These are phyloP conservation scores for Salinomyces thailandicus DNA, from an alignment of 2,329 filamentous ascomycete species.

Conservation along the genomic window DNA sequence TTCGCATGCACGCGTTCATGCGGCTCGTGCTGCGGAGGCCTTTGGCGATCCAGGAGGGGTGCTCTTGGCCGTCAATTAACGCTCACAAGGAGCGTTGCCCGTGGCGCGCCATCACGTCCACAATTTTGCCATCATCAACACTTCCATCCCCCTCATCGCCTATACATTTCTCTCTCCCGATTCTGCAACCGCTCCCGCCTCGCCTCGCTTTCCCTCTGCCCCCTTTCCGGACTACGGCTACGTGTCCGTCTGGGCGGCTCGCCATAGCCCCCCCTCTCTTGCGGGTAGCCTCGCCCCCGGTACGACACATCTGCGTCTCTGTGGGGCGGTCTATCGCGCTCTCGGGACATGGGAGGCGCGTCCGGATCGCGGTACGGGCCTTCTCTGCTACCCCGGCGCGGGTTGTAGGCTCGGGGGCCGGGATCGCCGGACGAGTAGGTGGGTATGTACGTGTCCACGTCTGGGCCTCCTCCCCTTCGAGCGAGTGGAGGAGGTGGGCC, in stretches of 20 bases:
- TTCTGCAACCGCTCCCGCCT: slow-evolving; percentile 26
- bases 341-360: slow-evolving; percentile 7
- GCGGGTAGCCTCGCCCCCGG: slow-evolving; percentile 12
- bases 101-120: too few species aligned
- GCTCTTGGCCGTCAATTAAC: too few species aligned
- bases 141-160: too few species aligned
- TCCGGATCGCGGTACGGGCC: slow-evolving; percentile 7
- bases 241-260: slow-evolving; percentile 18
- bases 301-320: slow-evolving; percentile 17
- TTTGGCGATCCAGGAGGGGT: too few species aligned
- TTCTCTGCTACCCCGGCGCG: slow-evolving; percentile 14
- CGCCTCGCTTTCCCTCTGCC: slow-evolving; percentile 15
- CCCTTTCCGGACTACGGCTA: slow-evolving; percentile 22
- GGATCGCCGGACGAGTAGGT: slow-evolving; percentile 24
- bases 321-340: slow-evolving; percentile 7
- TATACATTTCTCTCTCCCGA: slow-evolving; percentile 9
- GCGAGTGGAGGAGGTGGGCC: slow-evolving; percentile 25
- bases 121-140: too few species aligned
- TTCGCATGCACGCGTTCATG: too few species aligned
- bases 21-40: too few species aligned
- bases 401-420: slow-evolving; percentile 3
- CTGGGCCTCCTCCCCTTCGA: slow-evolving; percentile 7
- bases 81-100: too few species aligned
- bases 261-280: slow-evolving; percentile 15
- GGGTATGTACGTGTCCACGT: slow-evolving; percentile 37